Evolutionary conservation across 805 yeast species (phyloP).

Genomic region (Starmera pachycereana): DNA sequence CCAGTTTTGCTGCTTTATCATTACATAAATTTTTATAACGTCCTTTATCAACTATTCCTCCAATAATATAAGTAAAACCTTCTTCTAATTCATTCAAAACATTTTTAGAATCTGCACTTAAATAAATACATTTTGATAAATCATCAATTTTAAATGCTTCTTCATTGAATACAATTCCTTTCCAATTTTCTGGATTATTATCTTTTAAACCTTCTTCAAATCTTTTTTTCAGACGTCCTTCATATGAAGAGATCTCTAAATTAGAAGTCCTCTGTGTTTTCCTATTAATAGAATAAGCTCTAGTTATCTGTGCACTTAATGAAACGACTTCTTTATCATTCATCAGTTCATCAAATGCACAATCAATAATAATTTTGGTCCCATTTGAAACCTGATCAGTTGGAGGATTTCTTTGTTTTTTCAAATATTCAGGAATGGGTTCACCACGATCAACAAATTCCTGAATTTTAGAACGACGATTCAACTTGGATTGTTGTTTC

Average conservation of each 20-base stretch:
- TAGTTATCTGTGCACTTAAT: conserved; percentile 67
- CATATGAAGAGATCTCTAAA: conserved; percentile 53
- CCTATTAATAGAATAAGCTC: conserved; percentile 73
- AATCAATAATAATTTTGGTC: conserved; percentile 62
- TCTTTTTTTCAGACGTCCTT: conserved; percentile 52
- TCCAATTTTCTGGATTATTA: conserved; percentile 58
- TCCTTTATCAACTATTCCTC: conserved; percentile 95
- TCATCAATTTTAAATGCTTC: conserved; percentile 21
- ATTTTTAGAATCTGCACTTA: conserved; percentile 82
- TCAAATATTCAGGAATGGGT: conserved; percentile 27
- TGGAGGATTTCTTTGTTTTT: conserved; percentile 24
- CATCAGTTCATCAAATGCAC: conserved; percentile 89
- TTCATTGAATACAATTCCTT: conserved; percentile 41
- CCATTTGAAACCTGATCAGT: conserved; percentile 38
- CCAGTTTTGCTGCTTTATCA: conserved; percentile 67
- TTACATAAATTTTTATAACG: conserved; percentile 74
- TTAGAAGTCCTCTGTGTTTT: conserved; percentile 47
- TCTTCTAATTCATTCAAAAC: conserved; percentile 52
- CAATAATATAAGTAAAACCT: conserved; percentile 73
- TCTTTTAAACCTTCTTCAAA: conserved; percentile 51
- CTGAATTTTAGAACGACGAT: conserved; percentile 28
- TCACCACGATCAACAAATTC: conserved; percentile 28
- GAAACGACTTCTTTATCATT: conserved; percentile 59
- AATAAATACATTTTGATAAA: conserved; percentile 42
- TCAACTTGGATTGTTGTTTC: conserved; percentile 35